Evolutionary conservation across 805 yeast genomes (phyloP), one percentile per base, ranked within the genome.

Genomic region (Sugiyamaella chiloensis): DNA sequence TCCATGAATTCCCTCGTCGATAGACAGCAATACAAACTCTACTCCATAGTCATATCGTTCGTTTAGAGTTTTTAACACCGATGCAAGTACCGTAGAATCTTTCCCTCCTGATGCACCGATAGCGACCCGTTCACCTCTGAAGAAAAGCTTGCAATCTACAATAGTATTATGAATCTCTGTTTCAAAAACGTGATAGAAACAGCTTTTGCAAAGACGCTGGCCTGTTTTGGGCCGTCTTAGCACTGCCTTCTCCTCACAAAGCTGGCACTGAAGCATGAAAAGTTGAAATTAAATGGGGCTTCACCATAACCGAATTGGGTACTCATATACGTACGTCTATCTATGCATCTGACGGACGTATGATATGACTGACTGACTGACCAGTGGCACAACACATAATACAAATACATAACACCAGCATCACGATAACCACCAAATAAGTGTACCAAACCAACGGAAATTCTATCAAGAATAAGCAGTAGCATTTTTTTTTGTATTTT

Each of bases 31-130:
- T 2, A 86, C 88, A 46, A 93, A 77, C 14, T 87, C 74, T n/a
- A 93, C 75, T 0, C 96, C 96, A 64, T 93, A 93, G 60, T 86
- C 69, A 67, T 93, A 80, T 48, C 96, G 71, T 60, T 89, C 96
- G 62, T 93, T 93, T 52, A 93, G 70, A 0, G 91, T 78, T 60
- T 89, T 93, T 65, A 93, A 66, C 2, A 93, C 79, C 40, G 90
- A 80, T 0, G 98, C 99, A 24, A 93, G 69, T 1, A 93, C 99
- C 0, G 99, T 93, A 3, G 96, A 87, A 64, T 93, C 99, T 60
- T 93, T 93, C 45, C 99, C 99, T 21, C 99, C 99, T 1, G 96
- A 87, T 0, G 99, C 99, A 14, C 99, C 99, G 20, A 93, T 90
- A 14, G 98, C 99, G 2, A 93, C 90, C 23, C 70, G 76, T 61